Base-by-base conservation (phyloP, 805 yeast genomes). In the Vanderwaltozyma yarrowii region DNA sequence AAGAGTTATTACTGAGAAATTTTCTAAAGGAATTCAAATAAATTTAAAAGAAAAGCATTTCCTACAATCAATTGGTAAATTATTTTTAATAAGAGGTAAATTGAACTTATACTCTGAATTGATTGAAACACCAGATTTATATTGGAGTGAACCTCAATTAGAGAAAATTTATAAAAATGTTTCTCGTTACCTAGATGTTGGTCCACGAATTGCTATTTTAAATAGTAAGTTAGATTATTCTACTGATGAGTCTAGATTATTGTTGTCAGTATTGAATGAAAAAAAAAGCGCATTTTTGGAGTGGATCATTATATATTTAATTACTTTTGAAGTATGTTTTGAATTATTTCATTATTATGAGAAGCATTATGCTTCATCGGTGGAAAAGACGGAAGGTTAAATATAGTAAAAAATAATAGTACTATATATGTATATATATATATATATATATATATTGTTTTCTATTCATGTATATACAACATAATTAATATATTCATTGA, bases 151-250 rank as follows among this genome's bases (percentile, higher is more conserved):
- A 53, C 94, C 96, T 1, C 75, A 76, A 25, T 64, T 88, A 38
- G 96, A 88, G 53, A 69, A 70, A 38, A 75, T 86, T 9, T 88
- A 85, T 58, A 73, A 77, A 35, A 69, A 74, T 15, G 76, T 85
- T 7, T 80, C 94, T 0, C 71, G 71, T 34, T 74, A 73, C 17
- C 64, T 88, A 39, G 96, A 88, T 50, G 76, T 88, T 23, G 68
- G 70, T 23, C 82, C 89, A 5, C 67, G 96, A 44, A 82, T 87
- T 34, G 67, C 75, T 23, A 85, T 87, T 26, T 63, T 88, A 54
- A 88, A 88, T 57, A 71, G 87, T 38, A 87, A 87, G 56, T 63
- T 88, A 42, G 96, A 88, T 57, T 88, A 88, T 60, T 86, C 94
- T 2, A 78, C 94, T 0, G 96, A 88, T 44, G 94, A 87, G 54